Base-by-base conservation (phyloP, 257 asterid species). In the Solanum bukasovii region DNA sequence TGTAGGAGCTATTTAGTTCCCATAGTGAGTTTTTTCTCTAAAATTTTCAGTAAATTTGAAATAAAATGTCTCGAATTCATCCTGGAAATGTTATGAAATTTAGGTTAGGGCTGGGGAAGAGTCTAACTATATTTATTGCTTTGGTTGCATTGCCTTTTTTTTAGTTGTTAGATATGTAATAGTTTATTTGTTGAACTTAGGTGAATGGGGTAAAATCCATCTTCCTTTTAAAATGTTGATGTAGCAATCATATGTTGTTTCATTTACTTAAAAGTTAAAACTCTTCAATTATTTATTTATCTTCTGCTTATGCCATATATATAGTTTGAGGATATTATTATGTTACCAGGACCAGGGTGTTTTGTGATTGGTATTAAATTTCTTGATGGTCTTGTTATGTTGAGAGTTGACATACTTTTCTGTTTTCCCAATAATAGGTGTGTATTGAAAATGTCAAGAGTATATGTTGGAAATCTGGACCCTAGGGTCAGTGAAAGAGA, bases 401-500 rank as follows among this genome's bases (percentile, higher is more conserved):
- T 29, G 12, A 81, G 27, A 29, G 29, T 29, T 29, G 27, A 20
- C 29, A 23, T 16, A 81, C 85, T 46, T 81, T 81, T 29, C 63
- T 46, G 40, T 81, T 46, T 29, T 18, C 85, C 18, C 27, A 46
- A 13, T 86, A 72, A 90, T 86, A 86, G 90, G 88, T 86, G 88
- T 40, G 44, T 49, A 49, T 88, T 90, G 89, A 92, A 90, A 91
- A 96, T 96, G 99, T 93, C 99, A 6, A 89, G 98, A 86, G 98
- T 96, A 27, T 96, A 95, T 35, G 92, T 96, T 63, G 98, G 99
- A n/a, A 96, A 95, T 87, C 87, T 96, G 94, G 98, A 96, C 90
- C 96, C 98, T 20, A 93, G 98, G 35, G 99, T 96, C 85, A 92
- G 95, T 35, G 99, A 96, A 87, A 94, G 98, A n/a, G 99, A 95